A percentile compares a stretch with the other conserved stretches of the same genome.
Evolutionary conservation across 306 rosid genomes (phyloP).

Genomic region (Cicer arietinum): DNA sequence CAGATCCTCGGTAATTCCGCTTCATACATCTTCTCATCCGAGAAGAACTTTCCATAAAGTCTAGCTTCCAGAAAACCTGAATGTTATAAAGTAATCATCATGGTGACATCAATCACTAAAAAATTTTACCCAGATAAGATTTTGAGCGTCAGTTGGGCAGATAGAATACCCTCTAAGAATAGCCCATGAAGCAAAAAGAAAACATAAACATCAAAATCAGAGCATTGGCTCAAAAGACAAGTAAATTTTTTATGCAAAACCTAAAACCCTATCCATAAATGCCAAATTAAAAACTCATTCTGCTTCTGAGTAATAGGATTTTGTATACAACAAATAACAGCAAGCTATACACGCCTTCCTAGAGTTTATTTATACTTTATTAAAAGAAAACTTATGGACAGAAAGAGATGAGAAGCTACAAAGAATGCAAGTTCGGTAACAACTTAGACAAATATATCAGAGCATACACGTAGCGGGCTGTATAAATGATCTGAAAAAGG

Average conservation of each 20-base stretch:
- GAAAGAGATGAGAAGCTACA: constrained; percentile 35
- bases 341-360: constrained; percentile 17
- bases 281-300: no score
- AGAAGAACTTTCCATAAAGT: constrained; percentile 89
- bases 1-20: constrained; percentile 83
- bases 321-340: constrained; percentile 12
- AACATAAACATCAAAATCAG: constrained; percentile 23
- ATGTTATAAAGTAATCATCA: constrained; percentile 36
- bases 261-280: no score
- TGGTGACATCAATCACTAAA: constrained; percentile 1
- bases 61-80: constrained; percentile 97
- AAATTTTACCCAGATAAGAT: background rate
- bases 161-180: constrained; percentile 34
- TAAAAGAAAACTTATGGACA: constrained; percentile 35
- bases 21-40: constrained; percentile 88
- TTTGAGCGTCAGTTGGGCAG: constrained; percentile 22
- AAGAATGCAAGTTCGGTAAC: constrained; percentile 41
- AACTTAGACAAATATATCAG: constrained; percentile 34
- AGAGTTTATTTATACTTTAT: constrained; percentile 10
- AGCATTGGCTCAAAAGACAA: constrained; percentile 29
- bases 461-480: constrained; percentile 80
- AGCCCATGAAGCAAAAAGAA: background rate
- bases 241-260: background rate
- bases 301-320: background rate
- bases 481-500: constrained; percentile 74